These are phyloP conservation scores for Phytopythium cucurbitacearum DNA, from an alignment of 352 stramenopile genomes.

Conservation along the genomic window DNA sequence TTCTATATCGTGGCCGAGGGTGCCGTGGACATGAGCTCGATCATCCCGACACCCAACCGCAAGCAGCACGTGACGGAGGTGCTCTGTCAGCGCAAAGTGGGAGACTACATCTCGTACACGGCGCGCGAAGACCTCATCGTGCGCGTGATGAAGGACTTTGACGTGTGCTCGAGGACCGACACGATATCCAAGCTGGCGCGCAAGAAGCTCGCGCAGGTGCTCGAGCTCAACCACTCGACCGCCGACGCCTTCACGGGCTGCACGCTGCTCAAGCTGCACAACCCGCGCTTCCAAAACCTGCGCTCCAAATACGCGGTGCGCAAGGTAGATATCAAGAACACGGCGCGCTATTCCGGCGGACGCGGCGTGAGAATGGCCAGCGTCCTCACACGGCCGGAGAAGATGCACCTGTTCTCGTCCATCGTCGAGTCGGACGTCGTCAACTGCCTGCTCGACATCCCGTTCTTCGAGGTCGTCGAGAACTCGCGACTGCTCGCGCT, in stretches of 20 bases:
- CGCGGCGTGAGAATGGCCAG: slow-evolving; percentile 10
- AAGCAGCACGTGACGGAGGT: slow-evolving; percentile 53
- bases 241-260: slow-evolving; percentile 49
- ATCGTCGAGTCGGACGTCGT: slow-evolving; percentile 69
- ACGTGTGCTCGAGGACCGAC: slow-evolving; percentile 8
- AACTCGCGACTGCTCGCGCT: slow-evolving; percentile 51
- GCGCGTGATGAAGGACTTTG: slow-evolving; percentile 30
- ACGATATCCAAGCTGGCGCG: slow-evolving; percentile 13
- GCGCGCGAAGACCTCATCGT: slow-evolving; percentile 40
- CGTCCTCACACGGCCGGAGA: slow-evolving; percentile 39
- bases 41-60: slow-evolving; percentile 30
- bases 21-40: slow-evolving; percentile 48
- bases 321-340: slow-evolving; percentile 33
- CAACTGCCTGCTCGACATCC: slow-evolving; percentile 61
- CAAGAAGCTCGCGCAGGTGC: slow-evolving; percentile 54
- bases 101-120: slow-evolving; percentile 57
- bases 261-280: slow-evolving; percentile 53
- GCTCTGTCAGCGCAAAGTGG: slow-evolving; percentile 48
- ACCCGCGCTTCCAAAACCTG: slow-evolving; percentile 46
- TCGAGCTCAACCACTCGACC: slow-evolving; percentile 56
- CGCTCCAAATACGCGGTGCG: slow-evolving; percentile 18
- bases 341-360: slow-evolving; percentile 43
- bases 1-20: slow-evolving; percentile 58
- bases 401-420: slow-evolving; percentile 55
- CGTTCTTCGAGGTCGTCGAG: slow-evolving; percentile 60